Evolutionary conservation across 1,284 basidiomycete species (phyloP).

Genomic region (Cryptococcus wingfieldii): DNA sequence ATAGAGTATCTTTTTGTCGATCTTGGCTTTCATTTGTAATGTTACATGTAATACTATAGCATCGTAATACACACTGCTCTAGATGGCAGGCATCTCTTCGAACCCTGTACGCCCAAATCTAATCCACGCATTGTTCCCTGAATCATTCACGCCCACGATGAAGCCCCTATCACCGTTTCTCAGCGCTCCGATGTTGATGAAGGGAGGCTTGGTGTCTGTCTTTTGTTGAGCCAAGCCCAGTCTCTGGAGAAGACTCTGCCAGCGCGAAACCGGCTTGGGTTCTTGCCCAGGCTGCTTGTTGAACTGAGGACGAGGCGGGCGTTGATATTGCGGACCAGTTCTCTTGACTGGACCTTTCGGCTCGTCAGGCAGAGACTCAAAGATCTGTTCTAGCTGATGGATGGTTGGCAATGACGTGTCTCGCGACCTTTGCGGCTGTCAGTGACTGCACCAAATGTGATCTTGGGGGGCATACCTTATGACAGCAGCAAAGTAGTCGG

Average conservation of each 20-base stretch:
- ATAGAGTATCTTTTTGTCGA: neutral
- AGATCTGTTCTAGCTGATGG: conserved; percentile 38
- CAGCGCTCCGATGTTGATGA: conserved; percentile 61
- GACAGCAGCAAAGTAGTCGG: conserved; percentile 83
- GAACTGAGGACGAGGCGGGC: conserved; percentile 8
- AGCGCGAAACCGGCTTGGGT: neutral
- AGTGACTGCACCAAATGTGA: neutral
- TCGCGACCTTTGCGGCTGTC: conserved; percentile 30
- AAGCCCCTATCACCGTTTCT: conserved; percentile 81
- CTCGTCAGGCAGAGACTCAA: conserved; percentile 38
- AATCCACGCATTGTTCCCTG: conserved; percentile 82
- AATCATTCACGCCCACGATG: conserved; percentile 84
- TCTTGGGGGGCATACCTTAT: conserved; percentile 60
- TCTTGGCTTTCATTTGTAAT: neutral
- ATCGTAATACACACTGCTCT: conserved; percentile 6
- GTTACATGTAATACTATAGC: conserved; percentile 2
- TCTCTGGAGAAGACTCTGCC: neutral
- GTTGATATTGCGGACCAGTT: conserved; percentile 41
- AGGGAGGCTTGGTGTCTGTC: conserved; percentile 24
- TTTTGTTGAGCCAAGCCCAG: neutral
- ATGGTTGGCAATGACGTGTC: conserved; percentile 39
- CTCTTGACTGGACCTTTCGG: conserved; percentile 32
- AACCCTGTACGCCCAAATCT: conserved; percentile 84
- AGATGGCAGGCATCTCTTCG: conserved; percentile 67
- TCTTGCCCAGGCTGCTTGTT: neutral